phyloP scores from a whole-genome alignment of 1,284 basidiomycete species.

The Inonotus hispidus region DNA sequence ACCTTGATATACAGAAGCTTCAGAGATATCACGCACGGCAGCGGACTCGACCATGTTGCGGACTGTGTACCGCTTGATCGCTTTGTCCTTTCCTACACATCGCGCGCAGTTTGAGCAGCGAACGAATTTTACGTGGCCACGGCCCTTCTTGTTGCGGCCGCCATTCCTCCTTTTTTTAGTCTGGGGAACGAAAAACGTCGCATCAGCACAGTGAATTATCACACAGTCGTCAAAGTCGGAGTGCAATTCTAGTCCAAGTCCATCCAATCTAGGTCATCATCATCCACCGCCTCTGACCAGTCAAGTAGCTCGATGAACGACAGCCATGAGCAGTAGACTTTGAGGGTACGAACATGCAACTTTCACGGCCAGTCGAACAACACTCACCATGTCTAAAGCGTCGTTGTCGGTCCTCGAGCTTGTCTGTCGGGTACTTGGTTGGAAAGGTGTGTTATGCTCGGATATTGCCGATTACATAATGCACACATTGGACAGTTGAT shows the following conservation, averaged over 20 bases:
- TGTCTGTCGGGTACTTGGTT: too few relatives aligned
- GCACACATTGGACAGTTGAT: too few relatives aligned
- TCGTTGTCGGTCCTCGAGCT: background rate
- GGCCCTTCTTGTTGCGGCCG: constrained; percentile 98
- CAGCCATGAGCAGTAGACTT: background rate
- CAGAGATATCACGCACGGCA: constrained; percentile 95
- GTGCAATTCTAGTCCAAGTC: too few relatives aligned
- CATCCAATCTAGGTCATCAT: background rate
- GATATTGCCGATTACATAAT: background rate
- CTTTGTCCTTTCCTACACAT: constrained; percentile 95
- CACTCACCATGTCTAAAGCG: constrained; percentile 8
- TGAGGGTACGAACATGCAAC: background rate
- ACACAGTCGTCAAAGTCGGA: too few relatives aligned
- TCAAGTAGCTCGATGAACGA: background rate
- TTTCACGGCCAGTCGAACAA: background rate
- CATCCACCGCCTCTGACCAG: constrained; percentile 1
- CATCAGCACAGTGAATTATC: too few relatives aligned
- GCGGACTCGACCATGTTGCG: constrained; percentile 99
- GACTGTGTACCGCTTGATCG: constrained; percentile 99
- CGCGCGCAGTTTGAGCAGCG: constrained; percentile 99
- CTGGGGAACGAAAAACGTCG: constrained; percentile 34
- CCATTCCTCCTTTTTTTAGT: constrained; percentile 99
- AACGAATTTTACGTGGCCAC: constrained; percentile 91
- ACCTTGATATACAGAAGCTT: constrained; percentile 94
- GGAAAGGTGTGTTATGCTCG: background rate